Evolutionary conservation across 192 early-diverging fungal genomes (phyloP).

Genomic region (Mortierella alpina): DNA sequence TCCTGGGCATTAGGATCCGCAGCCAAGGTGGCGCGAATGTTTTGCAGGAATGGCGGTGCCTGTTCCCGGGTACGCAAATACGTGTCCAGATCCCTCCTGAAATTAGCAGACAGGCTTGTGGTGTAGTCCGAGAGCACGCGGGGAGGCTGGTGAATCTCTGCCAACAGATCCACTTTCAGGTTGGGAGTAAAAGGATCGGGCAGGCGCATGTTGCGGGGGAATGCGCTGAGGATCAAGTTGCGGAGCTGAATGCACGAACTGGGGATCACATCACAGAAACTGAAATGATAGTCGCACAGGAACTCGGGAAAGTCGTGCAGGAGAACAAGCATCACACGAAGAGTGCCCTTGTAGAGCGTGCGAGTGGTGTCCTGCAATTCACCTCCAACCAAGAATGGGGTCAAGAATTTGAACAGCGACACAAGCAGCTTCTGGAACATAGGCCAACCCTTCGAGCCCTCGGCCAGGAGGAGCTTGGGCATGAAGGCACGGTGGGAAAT

Average conservation of each 20-base stretch:
- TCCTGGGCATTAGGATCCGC: slow-evolving; percentile 51
- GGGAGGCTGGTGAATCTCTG: slow-evolving; percentile 90
- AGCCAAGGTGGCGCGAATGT: slow-evolving; percentile 65
- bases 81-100: slow-evolving; percentile 81
- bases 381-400: slow-evolving; percentile 82
- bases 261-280: slow-evolving; percentile 93
- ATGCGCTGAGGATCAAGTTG: slow-evolving; percentile 97
- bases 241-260: slow-evolving; percentile 91
- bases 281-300: slow-evolving; percentile 90
- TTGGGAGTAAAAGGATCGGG: slow-evolving; percentile 98
- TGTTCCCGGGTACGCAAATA: slow-evolving; percentile 72
- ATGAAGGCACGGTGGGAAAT: slow-evolving; percentile 94
- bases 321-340: slow-evolving; percentile 91
- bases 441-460: slow-evolving; percentile 89
- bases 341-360: slow-evolving; percentile 88
- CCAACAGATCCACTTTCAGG: slow-evolving; percentile 90
- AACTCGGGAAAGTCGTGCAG: slow-evolving; percentile 99
- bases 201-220: slow-evolving; percentile 93
- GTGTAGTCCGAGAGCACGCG: slow-evolving; percentile 90
- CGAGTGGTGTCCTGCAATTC: slow-evolving; percentile 80
- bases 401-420: slow-evolving; percentile 86
- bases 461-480: slow-evolving; percentile 83
- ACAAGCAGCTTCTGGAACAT: slow-evolving; percentile 86
- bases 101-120: slow-evolving; percentile 65
- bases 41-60: slow-evolving; percentile 65